Conservation (phyloP, 768 basidiomycete species). For the Boletus subparvulus region DNA sequence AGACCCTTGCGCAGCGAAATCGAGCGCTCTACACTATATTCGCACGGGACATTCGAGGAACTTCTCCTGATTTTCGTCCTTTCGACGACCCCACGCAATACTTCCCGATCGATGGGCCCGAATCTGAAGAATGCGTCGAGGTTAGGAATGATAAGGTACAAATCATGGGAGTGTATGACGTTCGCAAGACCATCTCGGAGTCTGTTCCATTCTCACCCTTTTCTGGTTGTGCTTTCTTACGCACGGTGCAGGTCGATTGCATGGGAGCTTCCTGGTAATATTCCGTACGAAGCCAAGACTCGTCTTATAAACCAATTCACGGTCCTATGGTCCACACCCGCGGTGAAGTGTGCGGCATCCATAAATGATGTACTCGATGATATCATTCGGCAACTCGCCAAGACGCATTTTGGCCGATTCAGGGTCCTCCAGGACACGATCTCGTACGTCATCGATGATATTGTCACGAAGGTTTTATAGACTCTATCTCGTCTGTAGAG, state of each 20-base stretch:
- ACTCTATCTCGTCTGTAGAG: slow-evolving; percentile 20
- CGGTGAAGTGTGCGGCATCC: slow-evolving; percentile 33
- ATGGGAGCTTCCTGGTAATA: slow-evolving; percentile 44
- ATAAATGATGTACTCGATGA: slow-evolving; percentile 34
- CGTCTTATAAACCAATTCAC: slow-evolving; percentile 37
- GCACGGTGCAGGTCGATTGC: slow-evolving; percentile 32
- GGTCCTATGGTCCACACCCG: slow-evolving; percentile 38
- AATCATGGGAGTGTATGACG: slow-evolving; percentile 33
- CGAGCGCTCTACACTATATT: slow-evolving; percentile 35
- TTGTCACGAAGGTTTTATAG: not conserved
- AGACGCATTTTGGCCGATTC: slow-evolving; percentile 43
- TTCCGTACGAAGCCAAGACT: slow-evolving; percentile 42
- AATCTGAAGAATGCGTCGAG: not conserved
- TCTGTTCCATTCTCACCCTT: slow-evolving; percentile 15
- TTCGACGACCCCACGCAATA: slow-evolving; percentile 18
- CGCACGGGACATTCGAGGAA: slow-evolving; percentile 35
- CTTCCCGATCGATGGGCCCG: slow-evolving; percentile 8
- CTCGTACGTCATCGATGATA: slow-evolving; percentile 28
- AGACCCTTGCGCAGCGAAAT: slow-evolving; percentile 38
- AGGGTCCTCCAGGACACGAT: slow-evolving; percentile 34
- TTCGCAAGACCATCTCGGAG: slow-evolving; percentile 37
- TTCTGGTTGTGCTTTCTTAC: not conserved
- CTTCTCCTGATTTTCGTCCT: slow-evolving; percentile 44
- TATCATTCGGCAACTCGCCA: slow-evolving; percentile 29
- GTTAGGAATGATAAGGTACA: not conserved